Conservation (phyloP, 768 basidiomycete species). For the Termitomyces bulborhizus region DNA sequence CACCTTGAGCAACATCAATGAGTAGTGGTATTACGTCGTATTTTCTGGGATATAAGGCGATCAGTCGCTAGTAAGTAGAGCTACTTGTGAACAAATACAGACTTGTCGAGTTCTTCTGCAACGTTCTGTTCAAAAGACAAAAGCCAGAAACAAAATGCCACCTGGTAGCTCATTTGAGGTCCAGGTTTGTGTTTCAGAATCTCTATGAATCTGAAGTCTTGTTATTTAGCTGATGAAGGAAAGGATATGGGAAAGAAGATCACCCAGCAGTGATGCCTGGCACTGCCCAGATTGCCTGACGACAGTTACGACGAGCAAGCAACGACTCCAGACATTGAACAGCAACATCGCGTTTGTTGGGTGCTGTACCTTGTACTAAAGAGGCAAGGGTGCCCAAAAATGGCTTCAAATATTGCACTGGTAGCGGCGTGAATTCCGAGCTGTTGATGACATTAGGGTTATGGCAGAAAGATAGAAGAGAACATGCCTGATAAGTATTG, state of each 20-base stretch:
- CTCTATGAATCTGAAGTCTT: conserved; percentile 60
- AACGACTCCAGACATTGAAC: conserved; percentile 89
- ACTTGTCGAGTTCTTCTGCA: conserved; percentile 87
- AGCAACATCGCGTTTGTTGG: conserved; percentile 78
- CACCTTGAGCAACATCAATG: conserved; percentile 76
- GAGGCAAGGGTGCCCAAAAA: conserved; percentile 55
- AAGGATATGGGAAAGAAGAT: conserved; percentile 9
- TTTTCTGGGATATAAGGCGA: conserved; percentile 43
- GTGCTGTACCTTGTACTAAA: conserved; percentile 52
- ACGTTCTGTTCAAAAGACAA: conserved; percentile 86
- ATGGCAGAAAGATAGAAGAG: conserved; percentile 1
- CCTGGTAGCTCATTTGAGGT: conserved; percentile 95
- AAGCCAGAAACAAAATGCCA: conserved; percentile 90
- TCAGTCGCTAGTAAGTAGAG: not conserved
- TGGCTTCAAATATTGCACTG: conserved; percentile 47
- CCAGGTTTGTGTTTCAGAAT: conserved; percentile 75
- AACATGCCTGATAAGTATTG: conserved; percentile 74
- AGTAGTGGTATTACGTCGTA: conserved; percentile 87
- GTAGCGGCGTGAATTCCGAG: conserved; percentile 43
- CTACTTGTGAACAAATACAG: conserved; percentile 15
- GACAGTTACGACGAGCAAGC: conserved; percentile 72
- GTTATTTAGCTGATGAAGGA: not conserved
- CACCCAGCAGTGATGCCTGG: conserved; percentile 67
- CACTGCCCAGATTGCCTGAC: conserved; percentile 76
- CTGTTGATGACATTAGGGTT: conserved; percentile 21